Evolutionary conservation across 805 yeast genomes (phyloP).

Genomic region (Yamadazyma nakazawae): DNA sequence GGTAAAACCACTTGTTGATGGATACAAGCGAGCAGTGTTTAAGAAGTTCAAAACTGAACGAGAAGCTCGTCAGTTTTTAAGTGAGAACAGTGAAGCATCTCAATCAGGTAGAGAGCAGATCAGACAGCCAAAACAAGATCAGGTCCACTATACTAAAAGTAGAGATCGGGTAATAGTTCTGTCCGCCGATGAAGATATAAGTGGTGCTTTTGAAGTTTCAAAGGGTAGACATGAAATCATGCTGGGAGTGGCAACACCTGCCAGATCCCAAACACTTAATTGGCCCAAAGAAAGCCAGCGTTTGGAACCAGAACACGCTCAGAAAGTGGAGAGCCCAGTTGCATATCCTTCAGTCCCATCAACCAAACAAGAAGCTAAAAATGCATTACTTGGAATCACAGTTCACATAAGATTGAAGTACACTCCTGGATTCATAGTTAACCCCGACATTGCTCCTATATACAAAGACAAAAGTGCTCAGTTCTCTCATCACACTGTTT

Average conservation of each 20-base stretch:
- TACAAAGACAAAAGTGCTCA: not conserved
- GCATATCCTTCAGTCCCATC: not conserved
- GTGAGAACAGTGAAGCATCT: not conserved
- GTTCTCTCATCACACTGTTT: constrained; percentile 30
- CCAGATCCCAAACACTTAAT: not conserved
- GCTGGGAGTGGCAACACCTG: not conserved
- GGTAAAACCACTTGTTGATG: constrained; percentile 50
- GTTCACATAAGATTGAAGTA: not conserved
- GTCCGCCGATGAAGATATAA: not conserved
- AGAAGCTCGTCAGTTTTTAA: constrained; percentile 2
- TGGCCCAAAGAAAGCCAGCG: not conserved
- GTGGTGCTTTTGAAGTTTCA: not conserved
- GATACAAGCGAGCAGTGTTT: constrained; percentile 53
- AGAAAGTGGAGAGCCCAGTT: too few species aligned
- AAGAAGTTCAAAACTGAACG: constrained; percentile 49
- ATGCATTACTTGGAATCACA: not conserved
- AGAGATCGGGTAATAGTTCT: not conserved
- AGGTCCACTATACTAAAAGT: not conserved
- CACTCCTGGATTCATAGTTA: not conserved
- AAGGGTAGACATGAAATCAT: not conserved
- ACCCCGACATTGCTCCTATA: not conserved
- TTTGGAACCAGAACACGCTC: too few species aligned
- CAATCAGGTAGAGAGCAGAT: not conserved
- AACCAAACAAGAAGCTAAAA: not conserved
- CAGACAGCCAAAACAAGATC: not conserved